A percentile compares a stretch with the other conserved stretches of the same genome.
Conservation (phyloP, 768 basidiomycete species). For the Lentinula guzmanii region DNA sequence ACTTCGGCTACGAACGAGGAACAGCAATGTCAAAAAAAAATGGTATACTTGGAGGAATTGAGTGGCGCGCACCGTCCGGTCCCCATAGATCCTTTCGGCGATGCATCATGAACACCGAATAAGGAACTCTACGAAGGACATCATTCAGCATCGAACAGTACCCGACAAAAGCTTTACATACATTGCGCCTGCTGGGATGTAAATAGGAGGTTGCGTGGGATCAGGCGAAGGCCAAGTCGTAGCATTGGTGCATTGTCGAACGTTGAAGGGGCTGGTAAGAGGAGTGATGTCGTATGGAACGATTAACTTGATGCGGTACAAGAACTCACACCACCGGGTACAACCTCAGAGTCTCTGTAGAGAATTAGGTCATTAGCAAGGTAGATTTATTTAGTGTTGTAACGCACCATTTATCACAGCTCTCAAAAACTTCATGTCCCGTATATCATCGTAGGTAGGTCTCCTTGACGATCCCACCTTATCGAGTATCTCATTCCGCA, state of each 20-base stretch:
- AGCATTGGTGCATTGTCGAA: constrained; percentile 39
- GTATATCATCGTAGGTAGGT: constrained; percentile 52
- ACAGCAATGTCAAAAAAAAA: too few species aligned
- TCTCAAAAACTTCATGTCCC: constrained; percentile 56
- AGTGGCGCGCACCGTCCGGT: constrained; percentile 45
- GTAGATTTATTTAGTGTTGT: not conserved
- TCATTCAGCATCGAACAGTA: too few species aligned
- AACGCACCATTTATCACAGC: constrained; percentile 58
- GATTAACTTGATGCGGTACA: not conserved
- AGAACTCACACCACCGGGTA: constrained; percentile 44
- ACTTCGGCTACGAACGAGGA: constrained; percentile 39
- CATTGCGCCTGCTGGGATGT: constrained; percentile 47
- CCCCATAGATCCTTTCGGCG: constrained; percentile 65
- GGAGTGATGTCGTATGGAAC: too few species aligned
- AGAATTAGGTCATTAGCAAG: not conserved
- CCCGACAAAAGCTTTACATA: constrained; percentile 14
- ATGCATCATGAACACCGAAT: constrained; percentile 63
- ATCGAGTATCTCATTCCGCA: constrained; percentile 51
- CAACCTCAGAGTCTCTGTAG: constrained; percentile 45
- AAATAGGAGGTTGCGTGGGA: constrained; percentile 42
- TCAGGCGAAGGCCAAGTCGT: constrained; percentile 43
- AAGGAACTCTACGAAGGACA: constrained; percentile 27
- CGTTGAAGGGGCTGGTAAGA: not conserved
- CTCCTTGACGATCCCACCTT: constrained; percentile 42
- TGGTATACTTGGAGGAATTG: not conserved